phyloP scores from a whole-genome alignment of 805 yeast species.

The Cyberlindnera mycetangii region DNA sequence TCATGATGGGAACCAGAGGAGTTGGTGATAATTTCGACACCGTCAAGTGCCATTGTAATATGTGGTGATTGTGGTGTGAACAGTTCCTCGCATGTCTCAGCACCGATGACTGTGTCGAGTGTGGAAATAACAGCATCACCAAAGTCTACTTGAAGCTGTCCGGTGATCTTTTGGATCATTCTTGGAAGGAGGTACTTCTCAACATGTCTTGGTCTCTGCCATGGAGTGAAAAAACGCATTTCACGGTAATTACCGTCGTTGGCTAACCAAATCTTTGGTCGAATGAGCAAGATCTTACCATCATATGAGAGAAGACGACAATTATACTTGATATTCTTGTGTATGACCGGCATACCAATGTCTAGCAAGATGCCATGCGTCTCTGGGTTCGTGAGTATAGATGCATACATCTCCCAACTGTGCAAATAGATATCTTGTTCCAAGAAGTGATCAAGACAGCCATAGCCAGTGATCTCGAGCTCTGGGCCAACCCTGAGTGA shows the following conservation, averaged over 20 bases:
- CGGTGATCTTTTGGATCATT: constrained; percentile 58
- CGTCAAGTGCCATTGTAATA: constrained; percentile 86
- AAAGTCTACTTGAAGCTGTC: constrained; percentile 66
- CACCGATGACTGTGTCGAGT: constrained; percentile 86
- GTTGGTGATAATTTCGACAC: constrained; percentile 95
- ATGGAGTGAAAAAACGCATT: constrained; percentile 95
- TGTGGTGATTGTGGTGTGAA: constrained; percentile 97
- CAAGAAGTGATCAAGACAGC: constrained; percentile 89
- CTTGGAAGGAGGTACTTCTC: constrained; percentile 76
- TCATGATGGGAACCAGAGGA: constrained; percentile 98
- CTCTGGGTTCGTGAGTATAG: constrained; percentile 63
- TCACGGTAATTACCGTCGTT: constrained; percentile 98
- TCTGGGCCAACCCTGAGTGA: constrained; percentile 94
- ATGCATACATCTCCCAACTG: constrained; percentile 91
- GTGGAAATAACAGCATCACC: constrained; percentile 92
- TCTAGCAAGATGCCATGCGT: constrained; percentile 80
- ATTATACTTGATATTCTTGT: constrained; percentile 84
- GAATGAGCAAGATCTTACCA: constrained; percentile 74
- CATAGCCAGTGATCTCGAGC: constrained; percentile 91
- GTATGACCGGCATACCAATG: constrained; percentile 92
- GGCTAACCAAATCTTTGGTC: constrained; percentile 92
- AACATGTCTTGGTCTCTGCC: constrained; percentile 75
- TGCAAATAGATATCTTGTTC: constrained; percentile 88
- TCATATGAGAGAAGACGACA: constrained; percentile 83
- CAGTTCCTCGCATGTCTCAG: constrained; percentile 96